These are phyloP conservation scores for Yamadazyma atlantica DNA, from an alignment of 1,139 yeast genomes.

Conservation along the genomic window DNA sequence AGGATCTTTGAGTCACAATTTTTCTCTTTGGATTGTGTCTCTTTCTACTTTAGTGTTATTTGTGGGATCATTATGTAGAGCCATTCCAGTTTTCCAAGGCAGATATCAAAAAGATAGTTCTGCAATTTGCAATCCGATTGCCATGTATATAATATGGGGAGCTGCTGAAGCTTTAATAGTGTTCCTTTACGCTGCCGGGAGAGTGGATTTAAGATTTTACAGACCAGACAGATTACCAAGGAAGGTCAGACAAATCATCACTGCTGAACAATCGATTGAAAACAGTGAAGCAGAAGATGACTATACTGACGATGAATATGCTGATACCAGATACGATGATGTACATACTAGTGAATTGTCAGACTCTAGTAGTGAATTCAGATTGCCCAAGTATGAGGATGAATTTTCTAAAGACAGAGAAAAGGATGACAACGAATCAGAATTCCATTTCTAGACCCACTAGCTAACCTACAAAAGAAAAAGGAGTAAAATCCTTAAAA, in stretches of 20 bases:
- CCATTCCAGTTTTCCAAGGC: conserved; percentile 52
- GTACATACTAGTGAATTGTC: conserved; percentile 14
- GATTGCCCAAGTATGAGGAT: conserved; percentile 17
- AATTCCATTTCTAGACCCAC: conserved; percentile 19
- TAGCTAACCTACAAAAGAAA: too few species aligned
- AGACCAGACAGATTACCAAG: conserved; percentile 62
- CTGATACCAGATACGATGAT: conserved; percentile 14
- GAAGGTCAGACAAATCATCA: conserved; percentile 39
- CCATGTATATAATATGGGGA: conserved; percentile 66
- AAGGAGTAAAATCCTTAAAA: too few species aligned
- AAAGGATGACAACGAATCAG: conserved; percentile 17
- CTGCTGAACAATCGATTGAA: conserved; percentile 37
- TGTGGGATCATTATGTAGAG: conserved; percentile 57
- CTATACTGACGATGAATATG: conserved; percentile 9
- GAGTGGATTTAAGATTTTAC: conserved; percentile 76
- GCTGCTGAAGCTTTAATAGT: conserved; percentile 59
- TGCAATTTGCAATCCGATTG: conserved; percentile 39
- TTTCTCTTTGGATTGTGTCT: conserved; percentile 47
- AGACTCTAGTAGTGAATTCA: conserved; percentile 10
- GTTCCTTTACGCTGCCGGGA: conserved; percentile 53
- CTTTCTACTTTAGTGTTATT: conserved; percentile 55
- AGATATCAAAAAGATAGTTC: conserved; percentile 24
- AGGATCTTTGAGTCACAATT: conserved; percentile 50
- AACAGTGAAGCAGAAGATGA: conserved; percentile 18
- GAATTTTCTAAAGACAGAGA: conserved; percentile 9